phyloP scores from a whole-genome alignment of 202 grass and related monocot genomes.

The Panicum virgatum region DNA sequence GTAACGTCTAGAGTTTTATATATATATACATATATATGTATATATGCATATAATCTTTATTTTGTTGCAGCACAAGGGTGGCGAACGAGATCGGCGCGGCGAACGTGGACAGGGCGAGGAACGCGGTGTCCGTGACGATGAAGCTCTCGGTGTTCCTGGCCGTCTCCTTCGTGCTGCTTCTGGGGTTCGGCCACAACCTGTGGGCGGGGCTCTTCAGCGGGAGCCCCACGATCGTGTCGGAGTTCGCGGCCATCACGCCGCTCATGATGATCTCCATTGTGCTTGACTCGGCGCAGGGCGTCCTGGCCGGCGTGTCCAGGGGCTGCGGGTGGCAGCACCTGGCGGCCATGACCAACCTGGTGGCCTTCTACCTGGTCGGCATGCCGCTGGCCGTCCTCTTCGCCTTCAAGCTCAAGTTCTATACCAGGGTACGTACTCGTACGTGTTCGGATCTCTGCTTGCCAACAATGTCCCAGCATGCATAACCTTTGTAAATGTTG shows the following conservation, averaged over 20 bases:
- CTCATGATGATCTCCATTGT: constrained; percentile 64
- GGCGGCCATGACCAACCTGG: constrained; percentile 71
- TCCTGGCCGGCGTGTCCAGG: constrained; percentile 69
- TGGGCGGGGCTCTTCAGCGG: constrained; percentile 73
- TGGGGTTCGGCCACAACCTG: constrained; percentile 55
- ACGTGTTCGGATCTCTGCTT: no score
- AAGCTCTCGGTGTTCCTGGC: constrained; percentile 77
- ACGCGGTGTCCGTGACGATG: constrained; percentile 63
- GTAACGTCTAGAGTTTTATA: no score
- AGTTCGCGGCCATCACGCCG: constrained; percentile 66
- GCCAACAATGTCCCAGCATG: background rate
- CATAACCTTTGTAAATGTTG: background rate
- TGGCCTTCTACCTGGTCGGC: constrained; percentile 81
- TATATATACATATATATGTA: no score
- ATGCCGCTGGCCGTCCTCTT: constrained; percentile 74
- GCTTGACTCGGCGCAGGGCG: constrained; percentile 75
- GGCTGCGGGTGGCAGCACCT: constrained; percentile 96
- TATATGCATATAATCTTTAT: no score
- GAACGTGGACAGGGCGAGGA: constrained; percentile 58
- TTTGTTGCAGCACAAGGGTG: constrained; percentile 59
- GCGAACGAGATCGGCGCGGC: constrained; percentile 80
- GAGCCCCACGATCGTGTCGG: constrained; percentile 44
- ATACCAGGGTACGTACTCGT: constrained; percentile 31
- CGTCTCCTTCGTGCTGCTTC: constrained; percentile 48
- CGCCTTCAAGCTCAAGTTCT: constrained; percentile 64